A percentile compares a stretch with the other conserved stretches of the same genome.
phyloP scores from a whole-genome alignment of 1,284 basidiomycete species.

The Neolentinus lepideus region DNA sequence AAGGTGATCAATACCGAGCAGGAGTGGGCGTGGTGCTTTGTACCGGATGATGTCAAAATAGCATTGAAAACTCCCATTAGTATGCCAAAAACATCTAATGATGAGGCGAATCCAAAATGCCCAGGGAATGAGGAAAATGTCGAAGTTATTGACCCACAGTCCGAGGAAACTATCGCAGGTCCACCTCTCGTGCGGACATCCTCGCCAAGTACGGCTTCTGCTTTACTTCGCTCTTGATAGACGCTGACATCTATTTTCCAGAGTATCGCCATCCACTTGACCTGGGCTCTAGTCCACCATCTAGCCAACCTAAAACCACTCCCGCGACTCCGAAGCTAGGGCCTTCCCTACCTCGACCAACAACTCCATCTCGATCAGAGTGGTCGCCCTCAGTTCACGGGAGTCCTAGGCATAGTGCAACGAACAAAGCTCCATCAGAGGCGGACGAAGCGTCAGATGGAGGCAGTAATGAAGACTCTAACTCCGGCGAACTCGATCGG shows the following conservation, averaged over 20 bases:
- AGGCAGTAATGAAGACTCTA: background rate
- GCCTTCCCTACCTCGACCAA: background rate
- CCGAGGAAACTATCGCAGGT: too few species aligned
- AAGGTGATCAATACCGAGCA: background rate
- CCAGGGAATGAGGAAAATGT: too few species aligned
- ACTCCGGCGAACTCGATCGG: background rate
- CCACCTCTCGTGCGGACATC: background rate
- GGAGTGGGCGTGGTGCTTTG: background rate
- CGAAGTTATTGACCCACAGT: too few species aligned
- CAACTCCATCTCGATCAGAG: constrained; percentile 2
- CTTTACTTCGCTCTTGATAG: background rate
- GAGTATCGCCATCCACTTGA: constrained; percentile 1
- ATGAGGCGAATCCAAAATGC: too few species aligned
- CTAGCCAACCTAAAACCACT: background rate
- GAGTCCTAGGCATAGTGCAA: background rate
- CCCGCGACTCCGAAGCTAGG: background rate
- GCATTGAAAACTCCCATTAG: background rate
- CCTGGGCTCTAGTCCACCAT: constrained; percentile 3
- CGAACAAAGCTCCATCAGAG: background rate
- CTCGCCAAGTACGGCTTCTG: background rate
- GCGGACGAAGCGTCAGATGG: background rate
- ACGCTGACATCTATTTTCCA: background rate
- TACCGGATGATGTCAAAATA: background rate
- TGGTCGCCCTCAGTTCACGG: constrained; percentile 2
- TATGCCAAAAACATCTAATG: background rate